phyloP scores from a whole-genome alignment of 2,329 filamentous ascomycete species.

The Apiospora saccharicola region DNA sequence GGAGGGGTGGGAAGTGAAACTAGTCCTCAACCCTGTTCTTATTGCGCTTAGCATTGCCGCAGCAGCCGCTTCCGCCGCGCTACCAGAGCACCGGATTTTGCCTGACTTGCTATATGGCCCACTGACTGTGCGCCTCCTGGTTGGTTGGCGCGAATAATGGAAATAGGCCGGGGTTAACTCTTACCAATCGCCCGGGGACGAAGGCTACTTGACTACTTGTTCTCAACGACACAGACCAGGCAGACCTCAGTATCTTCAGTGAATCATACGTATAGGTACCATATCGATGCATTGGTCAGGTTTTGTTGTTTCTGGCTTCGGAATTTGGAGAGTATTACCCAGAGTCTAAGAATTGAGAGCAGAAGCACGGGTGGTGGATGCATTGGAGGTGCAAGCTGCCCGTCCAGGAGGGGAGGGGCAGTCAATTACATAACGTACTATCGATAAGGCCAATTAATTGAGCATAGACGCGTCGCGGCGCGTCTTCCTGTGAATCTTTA shows the following conservation, averaged over 20 bases:
- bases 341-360: not conserved
- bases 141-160: not conserved
- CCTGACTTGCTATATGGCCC: not conserved
- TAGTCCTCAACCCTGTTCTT: not conserved
- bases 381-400: not conserved
- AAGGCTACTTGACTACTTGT: too few relatives aligned
- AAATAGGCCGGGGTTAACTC: not conserved
- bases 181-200: not conserved
- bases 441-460: constrained; percentile 1
- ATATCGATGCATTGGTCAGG: too few relatives aligned
- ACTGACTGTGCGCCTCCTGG: not conserved
- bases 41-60: constrained; percentile 16
- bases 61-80: constrained; percentile 10
- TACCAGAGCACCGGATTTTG: not conserved
- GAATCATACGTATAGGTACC: too few relatives aligned
- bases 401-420: not conserved
- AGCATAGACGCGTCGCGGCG: constrained; percentile 6
- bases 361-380: not conserved
- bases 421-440: not conserved
- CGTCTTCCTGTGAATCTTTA: not conserved
- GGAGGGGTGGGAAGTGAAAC: not conserved
- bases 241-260: too few relatives aligned
- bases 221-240: not conserved
- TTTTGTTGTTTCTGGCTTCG: too few relatives aligned
- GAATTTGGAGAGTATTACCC: too few relatives aligned